phyloP scores from a whole-genome alignment of 2,329 filamentous ascomycete species.

The Aspergillus proliferans region DNA sequence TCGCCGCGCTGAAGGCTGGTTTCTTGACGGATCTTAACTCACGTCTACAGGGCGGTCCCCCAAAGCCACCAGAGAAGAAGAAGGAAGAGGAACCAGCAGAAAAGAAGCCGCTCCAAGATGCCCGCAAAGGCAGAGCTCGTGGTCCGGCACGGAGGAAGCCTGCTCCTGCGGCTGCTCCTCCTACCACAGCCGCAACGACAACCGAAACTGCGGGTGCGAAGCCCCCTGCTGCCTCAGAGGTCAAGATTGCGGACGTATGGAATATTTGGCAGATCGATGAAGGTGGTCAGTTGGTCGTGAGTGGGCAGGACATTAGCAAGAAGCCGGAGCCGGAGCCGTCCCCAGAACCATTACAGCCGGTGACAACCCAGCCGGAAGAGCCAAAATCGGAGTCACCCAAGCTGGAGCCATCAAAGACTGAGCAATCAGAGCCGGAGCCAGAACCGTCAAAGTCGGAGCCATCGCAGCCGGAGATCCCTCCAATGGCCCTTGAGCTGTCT shows the following conservation, averaged over 20 bases:
- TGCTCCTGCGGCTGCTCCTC: slow-evolving; percentile 30
- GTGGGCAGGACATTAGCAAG: slow-evolving; percentile 12
- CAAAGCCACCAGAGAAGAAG: slow-evolving; percentile 65
- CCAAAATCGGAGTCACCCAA: too few relatives aligned
- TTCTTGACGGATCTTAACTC: slow-evolving; percentile 94
- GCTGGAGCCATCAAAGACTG: too few relatives aligned
- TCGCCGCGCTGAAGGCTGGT: slow-evolving; percentile 80
- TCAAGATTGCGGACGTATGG: slow-evolving; percentile 35
- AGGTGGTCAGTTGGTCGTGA: slow-evolving; percentile 28
- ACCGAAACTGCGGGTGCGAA: slow-evolving; percentile 47
- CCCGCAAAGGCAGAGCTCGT: slow-evolving; percentile 80
- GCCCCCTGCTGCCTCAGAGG: slow-evolving; percentile 30
- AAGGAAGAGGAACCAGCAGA: slow-evolving; percentile 56
- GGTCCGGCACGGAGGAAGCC: slow-evolving; percentile 74
- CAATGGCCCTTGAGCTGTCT: slow-evolving; percentile 25
- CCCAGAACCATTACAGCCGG: too few relatives aligned
- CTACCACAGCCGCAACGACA: background rate
- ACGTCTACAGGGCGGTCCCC: slow-evolving; percentile 73
- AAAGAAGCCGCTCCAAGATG: slow-evolving; percentile 77
- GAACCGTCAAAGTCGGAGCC: slow-evolving; percentile 6
- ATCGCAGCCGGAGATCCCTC: slow-evolving; percentile 3
- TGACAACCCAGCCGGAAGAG: too few relatives aligned
- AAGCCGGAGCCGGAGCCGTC: slow-evolving; percentile 7
- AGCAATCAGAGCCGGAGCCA: background rate
- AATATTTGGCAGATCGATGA: slow-evolving; percentile 35